Evolutionary conservation across 1,284 basidiomycete species (phyloP).

Genomic region (Cutaneotrichosporon dermatis): DNA sequence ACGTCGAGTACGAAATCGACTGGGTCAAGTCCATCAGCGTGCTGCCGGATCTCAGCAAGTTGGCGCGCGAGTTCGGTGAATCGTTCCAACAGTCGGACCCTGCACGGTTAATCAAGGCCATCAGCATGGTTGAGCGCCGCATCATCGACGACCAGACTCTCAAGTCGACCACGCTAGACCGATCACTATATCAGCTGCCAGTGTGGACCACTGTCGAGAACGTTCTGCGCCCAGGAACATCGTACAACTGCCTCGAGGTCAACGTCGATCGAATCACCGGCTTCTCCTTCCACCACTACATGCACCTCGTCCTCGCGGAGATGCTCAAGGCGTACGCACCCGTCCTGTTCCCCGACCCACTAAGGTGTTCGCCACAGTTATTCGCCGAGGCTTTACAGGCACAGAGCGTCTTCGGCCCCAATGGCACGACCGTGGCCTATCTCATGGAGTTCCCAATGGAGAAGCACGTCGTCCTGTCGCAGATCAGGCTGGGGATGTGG

Average conservation of each 20-base stretch:
- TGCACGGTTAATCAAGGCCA: constrained; percentile 62
- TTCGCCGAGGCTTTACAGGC: background rate
- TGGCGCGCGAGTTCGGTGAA: constrained; percentile 82
- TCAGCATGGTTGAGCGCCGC: constrained; percentile 65
- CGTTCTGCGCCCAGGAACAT: constrained; percentile 23
- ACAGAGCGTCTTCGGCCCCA: too few species aligned
- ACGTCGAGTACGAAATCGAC: constrained; percentile 91
- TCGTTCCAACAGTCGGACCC: constrained; percentile 57
- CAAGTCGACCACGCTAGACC: constrained; percentile 55
- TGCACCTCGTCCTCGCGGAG: constrained; percentile 90
- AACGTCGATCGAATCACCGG: constrained; percentile 57
- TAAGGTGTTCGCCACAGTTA: background rate
- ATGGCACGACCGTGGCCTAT: constrained; percentile 38
- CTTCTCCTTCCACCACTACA: constrained; percentile 76
- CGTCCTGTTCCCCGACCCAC: constrained; percentile 10
- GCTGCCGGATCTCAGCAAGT: constrained; percentile 76
- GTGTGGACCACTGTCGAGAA: constrained; percentile 54
- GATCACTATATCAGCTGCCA: constrained; percentile 59
- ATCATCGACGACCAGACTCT: constrained; percentile 60
- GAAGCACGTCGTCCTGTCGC: constrained; percentile 66
- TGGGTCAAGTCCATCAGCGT: constrained; percentile 94
- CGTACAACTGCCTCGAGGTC: constrained; percentile 58
- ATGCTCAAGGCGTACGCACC: constrained; percentile 59
- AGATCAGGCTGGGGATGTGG: constrained; percentile 93
- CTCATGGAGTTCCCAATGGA: constrained; percentile 80